phyloP scores from a whole-genome alignment of 2,329 filamentous ascomycete species.

The Sordariomycetes sp. region DNA sequence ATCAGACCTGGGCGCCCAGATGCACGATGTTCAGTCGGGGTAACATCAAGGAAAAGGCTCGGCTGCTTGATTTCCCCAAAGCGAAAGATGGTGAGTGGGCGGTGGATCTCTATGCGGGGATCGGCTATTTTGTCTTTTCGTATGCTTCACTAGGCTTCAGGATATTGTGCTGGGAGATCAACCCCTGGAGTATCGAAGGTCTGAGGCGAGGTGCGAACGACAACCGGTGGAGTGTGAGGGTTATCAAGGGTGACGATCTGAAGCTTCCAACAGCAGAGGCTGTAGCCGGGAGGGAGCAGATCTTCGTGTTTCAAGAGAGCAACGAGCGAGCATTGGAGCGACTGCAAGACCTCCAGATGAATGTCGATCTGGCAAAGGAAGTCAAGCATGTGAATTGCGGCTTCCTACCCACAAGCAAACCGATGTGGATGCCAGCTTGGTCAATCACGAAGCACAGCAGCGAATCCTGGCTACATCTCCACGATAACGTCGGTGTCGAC shows the following conservation, averaged over 20 bases:
- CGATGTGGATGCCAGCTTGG: constrained; percentile 43
- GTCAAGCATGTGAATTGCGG: constrained; percentile 57
- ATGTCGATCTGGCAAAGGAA: constrained; percentile 20
- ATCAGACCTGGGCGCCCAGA: constrained; percentile 77
- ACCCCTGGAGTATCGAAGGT: constrained; percentile 80
- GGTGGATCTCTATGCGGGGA: constrained; percentile 83
- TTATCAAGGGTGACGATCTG: constrained; percentile 36
- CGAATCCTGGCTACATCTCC: constrained; percentile 51
- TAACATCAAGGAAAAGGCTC: constrained; percentile 81
- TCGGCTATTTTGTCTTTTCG: constrained; percentile 87
- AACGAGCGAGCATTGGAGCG: constrained; percentile 45
- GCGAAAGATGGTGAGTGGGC: constrained; percentile 32
- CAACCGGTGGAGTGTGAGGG: constrained; percentile 56
- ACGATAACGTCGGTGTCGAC: constrained; percentile 52
- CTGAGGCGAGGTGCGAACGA: constrained; percentile 63
- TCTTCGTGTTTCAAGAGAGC: constrained; percentile 61
- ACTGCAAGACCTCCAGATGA: constrained; percentile 25
- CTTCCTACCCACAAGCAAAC: constrained; percentile 48
- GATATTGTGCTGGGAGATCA: constrained; percentile 84
- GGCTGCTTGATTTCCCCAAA: constrained; percentile 50
- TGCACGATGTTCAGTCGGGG: constrained; percentile 94
- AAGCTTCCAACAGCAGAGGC: constrained; percentile 25
- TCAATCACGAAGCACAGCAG: constrained; percentile 25
- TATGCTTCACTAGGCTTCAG: constrained; percentile 64
- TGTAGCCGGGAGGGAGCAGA: constrained; percentile 36